Base-by-base conservation (phyloP, 768 basidiomycete genomes). In the Clitopilus hobsonii region DNA sequence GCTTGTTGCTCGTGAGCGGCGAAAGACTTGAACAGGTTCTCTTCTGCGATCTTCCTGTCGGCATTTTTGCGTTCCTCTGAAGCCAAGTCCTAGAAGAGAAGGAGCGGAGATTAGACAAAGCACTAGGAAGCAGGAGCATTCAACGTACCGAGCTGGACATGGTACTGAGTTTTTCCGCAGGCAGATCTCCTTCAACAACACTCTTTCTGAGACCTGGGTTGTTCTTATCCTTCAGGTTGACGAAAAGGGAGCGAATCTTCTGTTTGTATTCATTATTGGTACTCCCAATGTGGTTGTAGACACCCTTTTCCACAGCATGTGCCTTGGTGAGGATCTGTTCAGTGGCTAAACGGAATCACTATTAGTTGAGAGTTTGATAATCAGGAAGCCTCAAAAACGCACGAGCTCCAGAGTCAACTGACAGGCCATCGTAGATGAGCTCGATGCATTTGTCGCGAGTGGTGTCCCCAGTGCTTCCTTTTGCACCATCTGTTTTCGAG, bases 151-250 rank as follows among this genome's bases (percentile, higher is more conserved):
- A 80, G 65, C 88, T 92, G 0, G 80, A 76, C 94, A 98, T 97
- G 36, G 70, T 82, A 58, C 83, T 82, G 45, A 98, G 85, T 59
- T 77, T 83, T 50, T 83, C 80, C 0, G 86, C 80, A 0, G 82
- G 62, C 1, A 97, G 70, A 18, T 89, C 86, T 1, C 96, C 96
- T 36, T 86, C 82, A 28, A 96, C 89, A 57, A 99, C 83, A 61
- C 83, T 87, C 65, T 89, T 90, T 41, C 95, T 79, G 54, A 99
- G 68, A 25, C 80, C 79, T 14, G 94, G 94, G 69, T 99, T 99
- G 61, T 86, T 84, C 73, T 93, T 94, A 70, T 96, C 95, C 70
- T 97, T 98, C 62, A 99, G 78, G 69, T 98, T 98, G 61, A 96
- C 87, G 66, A 83, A 95, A 45, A 98, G 70, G 24, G 87, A 86